A percentile compares a stretch with the other conserved stretches of the same genome.
These are phyloP conservation scores for Boletus reticuloceps DNA, from an alignment of 768 basidiomycete genomes.

Conservation along the genomic window DNA sequence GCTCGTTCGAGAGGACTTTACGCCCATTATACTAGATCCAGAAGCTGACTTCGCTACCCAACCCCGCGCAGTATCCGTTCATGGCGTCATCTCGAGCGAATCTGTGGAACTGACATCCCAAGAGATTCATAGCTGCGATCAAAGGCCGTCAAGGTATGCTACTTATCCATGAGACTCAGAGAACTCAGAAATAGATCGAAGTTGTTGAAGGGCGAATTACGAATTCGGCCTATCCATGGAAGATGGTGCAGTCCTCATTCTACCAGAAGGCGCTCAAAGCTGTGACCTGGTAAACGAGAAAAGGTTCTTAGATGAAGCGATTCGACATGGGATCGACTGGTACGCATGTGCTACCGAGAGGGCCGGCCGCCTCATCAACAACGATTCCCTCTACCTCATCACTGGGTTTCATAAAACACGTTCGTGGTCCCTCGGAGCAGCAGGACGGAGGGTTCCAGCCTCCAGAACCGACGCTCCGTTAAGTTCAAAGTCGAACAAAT, in stretches of 20 bases:
- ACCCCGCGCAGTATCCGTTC: neutral
- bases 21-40: no score
- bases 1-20: no score
- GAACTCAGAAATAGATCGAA: neutral
- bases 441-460: neutral
- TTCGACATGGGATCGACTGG: neutral
- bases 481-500: neutral
- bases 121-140: neutral
- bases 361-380: neutral
- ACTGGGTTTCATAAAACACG: no score
- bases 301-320: neutral
- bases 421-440: no score
- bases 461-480: neutral
- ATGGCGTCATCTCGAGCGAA: neutral
- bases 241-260: neutral
- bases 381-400: no score
- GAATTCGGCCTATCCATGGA: neutral
- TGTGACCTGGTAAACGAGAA: neutral
- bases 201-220: neutral
- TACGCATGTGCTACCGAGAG: neutral
- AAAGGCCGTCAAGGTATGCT: neutral
- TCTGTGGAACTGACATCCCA: neutral
- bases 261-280: no score
- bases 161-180: neutral
- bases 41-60: neutral